Base-by-base conservation (phyloP, 805 yeast genomes). In the Candida yuanshanica region DNA sequence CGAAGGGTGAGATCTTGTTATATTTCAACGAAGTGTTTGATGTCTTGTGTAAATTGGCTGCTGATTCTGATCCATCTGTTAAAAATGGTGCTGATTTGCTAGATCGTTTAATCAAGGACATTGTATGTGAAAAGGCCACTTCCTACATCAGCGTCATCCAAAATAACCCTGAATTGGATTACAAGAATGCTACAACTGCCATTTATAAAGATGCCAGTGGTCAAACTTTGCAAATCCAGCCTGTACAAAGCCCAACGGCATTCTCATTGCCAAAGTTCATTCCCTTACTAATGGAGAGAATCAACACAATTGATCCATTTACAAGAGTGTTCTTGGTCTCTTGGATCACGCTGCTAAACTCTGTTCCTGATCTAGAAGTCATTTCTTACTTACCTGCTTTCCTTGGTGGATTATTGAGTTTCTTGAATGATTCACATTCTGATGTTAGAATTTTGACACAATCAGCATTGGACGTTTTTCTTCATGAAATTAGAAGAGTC, bases 11-110 rank as follows among this genome's bases (percentile, higher is more conserved):
- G 62, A 86, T 93, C 18, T 67, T 93, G 46, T 68, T 84, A 11
- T 90, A 87, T 59, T 93, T 93, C 70, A 93, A 91, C 63, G 98
- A 93, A 63, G 83, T 89, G 2, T 93, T 93, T 59, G 98, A 93
- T 59, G 93, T 90, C 16, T 69, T 93, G 40, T 90, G 96, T 59
- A 82, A 83, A 45, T 74, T 90, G 42, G 88, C 91, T 18, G 89
- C 96, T 0, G 98, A 91, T 56, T 75, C 89, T 1, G 98, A 93
- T 52, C 78, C 83, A 33, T 81, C 95, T 27, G 97, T 93, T 23
- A 85, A 90, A 54, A 91, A 89, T 53, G 99, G 96, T 9, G 97
- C 98, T 5, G 96, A 90, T 62, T 73, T 93, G 34, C 73, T 93
- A 47, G 97, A 93, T 61, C 63, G 97, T 25, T 70, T 93, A 45